A percentile compares a stretch with the other conserved stretches of the same genome.
Evolutionary conservation across 164 flowering plant genomes (phyloP).

Genomic region (Nelumbo lutea): DNA sequence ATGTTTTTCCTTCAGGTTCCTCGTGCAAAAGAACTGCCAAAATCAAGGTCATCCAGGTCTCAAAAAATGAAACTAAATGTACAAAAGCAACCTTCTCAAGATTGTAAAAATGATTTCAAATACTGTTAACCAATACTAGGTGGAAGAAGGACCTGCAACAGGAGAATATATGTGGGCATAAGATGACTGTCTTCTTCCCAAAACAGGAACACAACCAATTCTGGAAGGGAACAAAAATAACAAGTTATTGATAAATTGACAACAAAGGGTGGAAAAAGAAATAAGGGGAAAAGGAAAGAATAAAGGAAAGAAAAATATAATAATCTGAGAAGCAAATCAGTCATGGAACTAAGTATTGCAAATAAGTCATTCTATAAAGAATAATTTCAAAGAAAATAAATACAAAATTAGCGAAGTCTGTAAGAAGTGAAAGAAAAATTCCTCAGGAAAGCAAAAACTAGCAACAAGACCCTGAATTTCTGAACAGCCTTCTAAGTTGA

Average conservation of each 20-base stretch:
- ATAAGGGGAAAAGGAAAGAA: background rate
- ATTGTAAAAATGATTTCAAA: background rate
- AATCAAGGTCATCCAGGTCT: slow-evolving; percentile 1
- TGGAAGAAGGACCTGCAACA: slow-evolving; percentile 36
- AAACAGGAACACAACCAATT: slow-evolving; percentile 18
- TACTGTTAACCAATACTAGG: background rate
- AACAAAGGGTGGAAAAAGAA: background rate
- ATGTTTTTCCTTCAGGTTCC: slow-evolving; percentile 27
- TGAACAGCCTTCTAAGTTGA: no score
- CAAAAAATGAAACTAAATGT: background rate
- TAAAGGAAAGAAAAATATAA: background rate
- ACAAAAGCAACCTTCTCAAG: background rate
- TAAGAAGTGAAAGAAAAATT: no score
- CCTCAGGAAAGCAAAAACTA: no score
- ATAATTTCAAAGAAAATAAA: background rate
- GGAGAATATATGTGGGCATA: slow-evolving; percentile 28
- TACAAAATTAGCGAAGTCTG: no score
- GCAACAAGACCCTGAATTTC: no score
- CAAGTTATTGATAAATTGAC: background rate
- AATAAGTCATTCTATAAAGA: background rate
- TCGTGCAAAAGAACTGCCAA: slow-evolving; percentile 41
- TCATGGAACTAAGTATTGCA: no score
- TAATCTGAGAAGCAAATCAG: background rate
- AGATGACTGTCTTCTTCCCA: slow-evolving; percentile 25
- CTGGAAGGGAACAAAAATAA: slow-evolving; percentile 26